Evolutionary conservation across 2,329 filamentous ascomycete species (phyloP), one percentile per base, ranked within the genome.

Genomic region (Rosellinia necatrix): DNA sequence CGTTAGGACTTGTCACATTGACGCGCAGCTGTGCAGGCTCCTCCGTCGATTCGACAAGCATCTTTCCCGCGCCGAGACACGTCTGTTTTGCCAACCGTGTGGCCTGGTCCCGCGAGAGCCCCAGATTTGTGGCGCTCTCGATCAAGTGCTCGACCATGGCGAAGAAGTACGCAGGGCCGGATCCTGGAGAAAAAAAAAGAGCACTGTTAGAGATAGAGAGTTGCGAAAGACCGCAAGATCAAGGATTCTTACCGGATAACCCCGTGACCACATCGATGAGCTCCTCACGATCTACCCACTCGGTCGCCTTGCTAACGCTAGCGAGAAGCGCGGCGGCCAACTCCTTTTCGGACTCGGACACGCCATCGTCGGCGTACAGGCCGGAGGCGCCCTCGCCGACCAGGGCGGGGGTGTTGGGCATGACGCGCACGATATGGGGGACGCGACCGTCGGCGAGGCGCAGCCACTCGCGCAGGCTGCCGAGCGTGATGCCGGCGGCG

Each of bases 1-100:
- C 78, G 59, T 80, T 80, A 21, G 78, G 78, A 69, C 78, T 81
- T 5, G 78, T 81, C 47, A 81, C 78, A 64, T 81, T 81, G 62
- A 71, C 77, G 50, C 78, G 74, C 46, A 81, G 70, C 68, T 81
- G 77, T 0, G 73, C 64, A 0, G 78, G 77, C 29, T 74, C 70
- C 2, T 80, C 77, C 3, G 73, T 67, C 2, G 78, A 78, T 60
- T 77, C 72, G 21, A 77, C 72, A 6, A 81, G 72, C 78, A 80
- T 81, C 69, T 75, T 76, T 41, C 78, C 78, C 1, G 78, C 78
- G n/a, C 78, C 78, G 5, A 78, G 69, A 56, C 78, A 80, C 0
- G 78, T 81, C 70, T 81, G 78, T 59, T 74, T 78, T 8, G 78
- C 78, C 15, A 80, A 68, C 0, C 77, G 74, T 9, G 74, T 75